Evolutionary conservation across 257 asterid species (phyloP).

Genomic region (Solanum paucissectum): DNA sequence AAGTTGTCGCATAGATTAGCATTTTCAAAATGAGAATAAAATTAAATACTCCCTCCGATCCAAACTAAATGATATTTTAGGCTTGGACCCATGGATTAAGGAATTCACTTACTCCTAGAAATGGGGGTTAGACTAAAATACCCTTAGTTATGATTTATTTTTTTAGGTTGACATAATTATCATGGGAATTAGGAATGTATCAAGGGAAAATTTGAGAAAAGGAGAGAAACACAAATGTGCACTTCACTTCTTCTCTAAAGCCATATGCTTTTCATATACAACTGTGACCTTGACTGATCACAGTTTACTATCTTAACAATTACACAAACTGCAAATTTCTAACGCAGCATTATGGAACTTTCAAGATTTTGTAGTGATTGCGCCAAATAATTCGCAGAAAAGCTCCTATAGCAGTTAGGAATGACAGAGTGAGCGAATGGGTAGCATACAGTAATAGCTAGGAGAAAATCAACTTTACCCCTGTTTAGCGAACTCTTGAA

Average conservation of each 20-base stretch:
- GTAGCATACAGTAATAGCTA: background rate
- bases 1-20: background rate
- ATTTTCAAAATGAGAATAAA: background rate
- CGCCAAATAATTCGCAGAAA: background rate
- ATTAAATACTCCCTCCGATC: background rate
- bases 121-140: background rate
- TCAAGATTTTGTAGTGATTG: background rate
- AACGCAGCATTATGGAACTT: background rate
- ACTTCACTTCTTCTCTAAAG: background rate
- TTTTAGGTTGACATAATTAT: background rate
- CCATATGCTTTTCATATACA: background rate
- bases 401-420: background rate
- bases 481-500: constrained; percentile 82
- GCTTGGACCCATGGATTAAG: background rate
- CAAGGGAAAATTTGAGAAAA: background rate
- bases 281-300: background rate
- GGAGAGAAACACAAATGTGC: background rate
- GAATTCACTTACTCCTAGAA: background rate
- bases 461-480: constrained; percentile 44
- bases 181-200: background rate
- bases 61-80: background rate
- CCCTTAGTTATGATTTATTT: background rate
- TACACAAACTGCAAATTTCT: background rate
- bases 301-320: background rate
- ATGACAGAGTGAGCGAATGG: background rate